phyloP scores from a whole-genome alignment of 169 alveolate species.

The Eimeria zaria region DNA sequence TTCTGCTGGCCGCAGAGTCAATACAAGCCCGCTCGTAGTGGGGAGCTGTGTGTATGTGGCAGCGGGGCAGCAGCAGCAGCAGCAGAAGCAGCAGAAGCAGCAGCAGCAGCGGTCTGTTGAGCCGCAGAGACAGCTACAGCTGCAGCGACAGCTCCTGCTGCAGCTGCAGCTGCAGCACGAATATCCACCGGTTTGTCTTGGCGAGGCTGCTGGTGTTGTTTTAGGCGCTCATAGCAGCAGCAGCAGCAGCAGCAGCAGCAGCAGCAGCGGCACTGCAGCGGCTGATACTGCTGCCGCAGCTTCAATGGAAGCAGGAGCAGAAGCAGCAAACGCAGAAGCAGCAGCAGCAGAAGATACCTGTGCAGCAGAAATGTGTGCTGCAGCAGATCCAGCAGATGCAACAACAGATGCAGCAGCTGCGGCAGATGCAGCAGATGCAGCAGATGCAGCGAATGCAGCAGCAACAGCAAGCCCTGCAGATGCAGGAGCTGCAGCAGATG shows the following conservation, averaged over 20 bases:
- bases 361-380: background rate
- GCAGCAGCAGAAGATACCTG: background rate
- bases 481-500: slow-evolving; percentile 6
- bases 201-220: slow-evolving; percentile 21
- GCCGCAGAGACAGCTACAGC: slow-evolving; percentile 36
- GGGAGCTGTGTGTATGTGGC: slow-evolving; percentile 35
- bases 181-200: background rate
- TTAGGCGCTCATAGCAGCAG: background rate
- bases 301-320: slow-evolving; percentile 10
- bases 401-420: background rate
- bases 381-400: background rate
- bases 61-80: slow-evolving; percentile 27
- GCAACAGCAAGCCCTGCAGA: too few species aligned
- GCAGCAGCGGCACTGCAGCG: slow-evolving; percentile 15
- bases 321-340: slow-evolving; percentile 33
- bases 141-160: slow-evolving; percentile 34
- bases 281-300: background rate
- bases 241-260: slow-evolving; percentile 29
- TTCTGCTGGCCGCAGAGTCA: slow-evolving; percentile 9
- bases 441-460: too few species aligned
- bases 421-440: background rate
- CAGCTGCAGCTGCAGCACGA: slow-evolving; percentile 44
- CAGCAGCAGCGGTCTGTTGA: background rate
- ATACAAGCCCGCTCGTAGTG: slow-evolving; percentile 38
- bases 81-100: slow-evolving; percentile 31